Evolutionary conservation across 108 stramenopile genomes (phyloP).

Genomic region (Schizochytrium sp.): DNA sequence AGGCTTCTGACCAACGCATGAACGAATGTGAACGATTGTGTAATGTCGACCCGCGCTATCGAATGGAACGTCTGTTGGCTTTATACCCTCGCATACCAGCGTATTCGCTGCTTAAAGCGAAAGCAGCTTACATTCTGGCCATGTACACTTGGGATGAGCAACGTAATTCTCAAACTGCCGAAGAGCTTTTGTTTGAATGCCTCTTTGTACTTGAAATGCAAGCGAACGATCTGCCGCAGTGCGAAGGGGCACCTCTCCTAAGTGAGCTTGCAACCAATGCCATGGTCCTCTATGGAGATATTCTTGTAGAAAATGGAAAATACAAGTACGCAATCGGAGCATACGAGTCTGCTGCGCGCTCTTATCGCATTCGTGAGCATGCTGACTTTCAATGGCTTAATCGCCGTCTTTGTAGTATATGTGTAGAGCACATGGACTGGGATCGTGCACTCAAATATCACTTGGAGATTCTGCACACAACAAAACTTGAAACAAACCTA

Average conservation of each 20-base stretch:
- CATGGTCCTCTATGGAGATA: constrained; percentile 42
- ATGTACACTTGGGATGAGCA: constrained; percentile 57
- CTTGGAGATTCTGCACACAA: constrained; percentile 43
- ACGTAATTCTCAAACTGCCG: constrained; percentile 1
- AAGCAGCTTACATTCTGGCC: constrained; percentile 50
- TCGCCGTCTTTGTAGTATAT: constrained; percentile 36
- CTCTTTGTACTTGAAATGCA: constrained; percentile 42
- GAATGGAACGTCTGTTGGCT: constrained; percentile 22
- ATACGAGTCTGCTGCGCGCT: constrained; percentile 36
- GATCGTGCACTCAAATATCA: constrained; percentile 53
- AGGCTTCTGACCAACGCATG: constrained; percentile 7
- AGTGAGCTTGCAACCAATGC: constrained; percentile 58
- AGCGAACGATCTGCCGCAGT: background rate
- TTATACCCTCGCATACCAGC: constrained; percentile 19
- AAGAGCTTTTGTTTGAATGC: constrained; percentile 48
- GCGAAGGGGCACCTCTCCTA: constrained; percentile 7
- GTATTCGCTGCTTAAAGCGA: constrained; percentile 43
- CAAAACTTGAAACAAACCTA: constrained; percentile 50
- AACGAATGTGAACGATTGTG: constrained; percentile 50
- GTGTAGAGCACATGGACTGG: constrained; percentile 61
- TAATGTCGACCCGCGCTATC: constrained; percentile 22
- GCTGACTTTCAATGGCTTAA: constrained; percentile 44
- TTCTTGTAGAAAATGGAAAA: constrained; percentile 55
- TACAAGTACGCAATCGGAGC: constrained; percentile 58
- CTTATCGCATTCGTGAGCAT: constrained; percentile 29